Base-by-base conservation (phyloP, 2,329 filamentous ascomycete species). In the Colletotrichum sp. region DNA sequence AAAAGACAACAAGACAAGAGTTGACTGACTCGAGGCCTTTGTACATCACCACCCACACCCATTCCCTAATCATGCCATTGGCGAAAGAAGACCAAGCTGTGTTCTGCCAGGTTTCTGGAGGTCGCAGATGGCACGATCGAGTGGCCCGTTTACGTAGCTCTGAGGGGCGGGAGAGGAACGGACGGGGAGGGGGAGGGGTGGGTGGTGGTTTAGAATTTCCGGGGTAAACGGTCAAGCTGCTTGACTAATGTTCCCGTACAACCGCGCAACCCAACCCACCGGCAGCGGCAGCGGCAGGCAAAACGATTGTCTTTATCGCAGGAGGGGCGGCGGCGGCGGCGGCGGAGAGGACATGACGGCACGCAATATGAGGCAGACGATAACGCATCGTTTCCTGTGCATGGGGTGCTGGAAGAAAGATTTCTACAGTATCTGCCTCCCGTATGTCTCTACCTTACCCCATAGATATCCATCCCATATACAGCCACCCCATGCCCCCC, bases 111-210 rank as follows among this genome's bases (percentile, higher is more conserved):
- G 52, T 59, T 69, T 69, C 13, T 44, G 44, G 39, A 22, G 52
- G 16, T 19, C 36, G 30, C 16, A 69, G 39, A 55, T 59, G 66
- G 66, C 66, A 69, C 66, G 52, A 69, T 27, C 30, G 44, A 69
- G 66, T 69, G 66, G 66, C 49, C 52, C 22, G 30, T 69, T 69
- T 69, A 69, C 66, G 49, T 69, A 69, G 66, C 39, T 69, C 29
- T 39, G 49, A 34, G 27, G 36, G 63, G 63, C 22, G 22, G 63
- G 52, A 57, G 52, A 27, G 52, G 52, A 57, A 22, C 25, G 57
- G 57, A 61, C 19, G 39, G 39, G 39, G 39, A 44, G 39, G 39
- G 39, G 39, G 39, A 44, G 39, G 39, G 39, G 39, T 39, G 34
- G 39, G 19, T 19, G 39, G 39, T n/a, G 39, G 39, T 44, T 44